These are phyloP conservation scores for Calonectria pteridis DNA, from an alignment of 2,329 filamentous ascomycete species.

Conservation along the genomic window DNA sequence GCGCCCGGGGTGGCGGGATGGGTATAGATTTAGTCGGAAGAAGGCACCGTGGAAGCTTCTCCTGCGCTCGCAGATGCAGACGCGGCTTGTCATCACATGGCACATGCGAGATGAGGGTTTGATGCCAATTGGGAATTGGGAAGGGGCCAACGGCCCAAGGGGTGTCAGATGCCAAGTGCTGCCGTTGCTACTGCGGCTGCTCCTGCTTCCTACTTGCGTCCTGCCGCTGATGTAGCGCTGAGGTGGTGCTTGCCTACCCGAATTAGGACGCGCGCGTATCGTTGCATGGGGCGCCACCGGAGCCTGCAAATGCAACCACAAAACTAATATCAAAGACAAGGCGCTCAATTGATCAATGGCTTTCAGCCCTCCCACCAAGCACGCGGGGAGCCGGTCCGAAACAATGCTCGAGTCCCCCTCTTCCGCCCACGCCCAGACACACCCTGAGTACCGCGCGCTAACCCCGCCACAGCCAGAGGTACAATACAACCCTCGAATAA, in stretches of 20 bases:
- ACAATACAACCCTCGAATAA: no score
- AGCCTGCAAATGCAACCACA: not conserved
- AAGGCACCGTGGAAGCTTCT: slow-evolving; percentile 1
- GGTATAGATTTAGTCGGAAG: not conserved
- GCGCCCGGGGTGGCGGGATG: not conserved
- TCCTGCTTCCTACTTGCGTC: not conserved
- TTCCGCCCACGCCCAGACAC: not conserved
- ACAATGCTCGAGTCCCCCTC: not conserved
- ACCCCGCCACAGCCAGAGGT: not conserved
- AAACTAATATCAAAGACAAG: not conserved
- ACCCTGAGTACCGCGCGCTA: not conserved
- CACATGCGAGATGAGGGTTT: slow-evolving; percentile 13
- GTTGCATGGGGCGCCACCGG: not conserved
- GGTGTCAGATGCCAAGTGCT: not conserved
- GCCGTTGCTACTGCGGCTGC: not conserved
- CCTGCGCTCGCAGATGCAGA: not conserved
- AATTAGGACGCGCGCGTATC: not conserved
- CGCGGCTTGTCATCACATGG: not conserved
- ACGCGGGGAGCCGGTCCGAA: not conserved
- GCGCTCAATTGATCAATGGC: not conserved
- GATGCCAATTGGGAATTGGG: not conserved
- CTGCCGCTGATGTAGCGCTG: not conserved
- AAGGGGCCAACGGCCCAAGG: not conserved
- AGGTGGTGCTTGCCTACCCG: not conserved
- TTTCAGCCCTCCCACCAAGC: not conserved